Conservation (phyloP, 805 yeast genomes). For the Nakazawaea wyomingensis region DNA sequence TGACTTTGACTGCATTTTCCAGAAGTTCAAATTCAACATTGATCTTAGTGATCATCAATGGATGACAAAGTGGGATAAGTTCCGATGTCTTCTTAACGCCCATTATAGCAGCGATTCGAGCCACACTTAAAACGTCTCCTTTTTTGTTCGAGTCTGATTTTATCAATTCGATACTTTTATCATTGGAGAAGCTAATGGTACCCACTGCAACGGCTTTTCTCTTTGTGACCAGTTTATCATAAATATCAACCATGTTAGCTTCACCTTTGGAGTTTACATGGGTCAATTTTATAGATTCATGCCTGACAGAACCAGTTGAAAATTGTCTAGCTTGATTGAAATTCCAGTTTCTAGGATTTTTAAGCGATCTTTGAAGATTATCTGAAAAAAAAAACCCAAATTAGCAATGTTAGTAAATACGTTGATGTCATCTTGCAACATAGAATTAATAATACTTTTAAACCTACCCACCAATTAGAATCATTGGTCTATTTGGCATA, state of each 20-base stretch:
- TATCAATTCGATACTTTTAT: constrained; percentile 27
- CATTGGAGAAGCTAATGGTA: constrained; percentile 32
- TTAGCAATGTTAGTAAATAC: constrained; percentile 4
- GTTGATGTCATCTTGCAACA: background rate
- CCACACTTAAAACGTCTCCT: constrained; percentile 45
- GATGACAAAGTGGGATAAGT: constrained; percentile 48
- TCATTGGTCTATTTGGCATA: constrained; percentile 50
- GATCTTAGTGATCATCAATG: constrained; percentile 37
- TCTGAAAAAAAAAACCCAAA: too few species aligned
- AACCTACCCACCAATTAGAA: constrained; percentile 47
- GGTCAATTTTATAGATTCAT: constrained; percentile 3
- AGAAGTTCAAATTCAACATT: constrained; percentile 26
- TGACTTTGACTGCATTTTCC: constrained; percentile 23
- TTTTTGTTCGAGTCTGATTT: constrained; percentile 35
- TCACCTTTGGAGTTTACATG: constrained; percentile 14
- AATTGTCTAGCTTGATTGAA: background rate
- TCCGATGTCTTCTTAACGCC: constrained; percentile 43
- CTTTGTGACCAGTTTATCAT: constrained; percentile 32
- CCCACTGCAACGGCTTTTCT: constrained; percentile 42
- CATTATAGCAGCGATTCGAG: constrained; percentile 48
- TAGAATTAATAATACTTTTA: background rate
- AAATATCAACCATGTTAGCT: constrained; percentile 45
- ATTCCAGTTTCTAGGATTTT: background rate
- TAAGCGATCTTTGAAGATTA: background rate
- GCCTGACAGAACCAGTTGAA: background rate